phyloP scores from a whole-genome alignment of 164 flowering plant genomes.

The Tetrastigma voinierianum region DNA sequence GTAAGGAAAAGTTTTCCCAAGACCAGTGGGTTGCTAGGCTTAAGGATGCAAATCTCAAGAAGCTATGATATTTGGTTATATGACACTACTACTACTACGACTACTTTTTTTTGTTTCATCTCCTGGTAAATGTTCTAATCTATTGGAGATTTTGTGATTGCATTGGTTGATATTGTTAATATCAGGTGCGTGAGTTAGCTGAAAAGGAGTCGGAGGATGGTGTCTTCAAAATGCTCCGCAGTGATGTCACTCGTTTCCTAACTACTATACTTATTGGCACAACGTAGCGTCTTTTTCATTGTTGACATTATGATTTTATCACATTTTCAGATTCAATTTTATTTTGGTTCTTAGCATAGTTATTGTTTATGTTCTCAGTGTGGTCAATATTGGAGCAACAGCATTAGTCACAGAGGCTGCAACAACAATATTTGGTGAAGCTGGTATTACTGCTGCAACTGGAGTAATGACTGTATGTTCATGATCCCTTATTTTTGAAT shows the following conservation, averaged over 20 bases:
- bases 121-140: background rate
- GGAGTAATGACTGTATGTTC: conserved; percentile 94
- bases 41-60: no score
- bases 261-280: conserved; percentile 99
- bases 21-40: no score
- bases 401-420: conserved; percentile 99
- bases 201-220: conserved; percentile 94
- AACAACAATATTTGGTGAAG: conserved; percentile 93
- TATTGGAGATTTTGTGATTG: background rate
- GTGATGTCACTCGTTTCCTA: conserved; percentile 93
- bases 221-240: conserved; percentile 89
- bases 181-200: conserved; percentile 93
- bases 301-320: background rate
- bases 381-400: conserved; percentile 97
- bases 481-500: background rate
- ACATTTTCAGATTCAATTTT: conserved; percentile 10
- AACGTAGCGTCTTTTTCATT: conserved; percentile 55
- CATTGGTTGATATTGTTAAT: conserved; percentile 11
- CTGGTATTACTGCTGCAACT: conserved; percentile 97
- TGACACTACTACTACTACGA: no score
- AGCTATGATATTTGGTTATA: no score
- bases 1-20: no score
- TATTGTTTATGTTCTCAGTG: conserved; percentile 47
- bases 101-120: background rate
- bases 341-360: conserved; percentile 23